These are phyloP conservation scores for Angomonas ambiguus DNA, from an alignment of 208 protist genomes.

Conservation along the genomic window DNA sequence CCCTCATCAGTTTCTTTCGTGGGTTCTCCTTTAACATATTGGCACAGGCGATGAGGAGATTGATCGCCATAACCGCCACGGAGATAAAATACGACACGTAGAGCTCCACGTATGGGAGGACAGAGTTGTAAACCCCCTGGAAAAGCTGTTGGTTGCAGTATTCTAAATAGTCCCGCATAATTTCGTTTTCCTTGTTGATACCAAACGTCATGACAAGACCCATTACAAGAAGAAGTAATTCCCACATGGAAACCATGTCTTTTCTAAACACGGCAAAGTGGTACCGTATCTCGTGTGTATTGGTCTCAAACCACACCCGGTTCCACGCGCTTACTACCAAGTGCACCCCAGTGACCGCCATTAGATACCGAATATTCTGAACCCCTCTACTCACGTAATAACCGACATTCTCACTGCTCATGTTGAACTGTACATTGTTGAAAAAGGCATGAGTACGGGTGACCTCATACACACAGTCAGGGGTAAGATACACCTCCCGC, in stretches of 20 bases:
- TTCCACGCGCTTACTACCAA: conserved; percentile 50
- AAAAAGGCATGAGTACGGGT: conserved; percentile 43
- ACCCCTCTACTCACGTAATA: conserved; percentile 68
- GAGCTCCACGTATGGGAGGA: conserved; percentile 58
- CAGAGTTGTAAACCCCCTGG: conserved; percentile 30
- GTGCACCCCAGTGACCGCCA: conserved; percentile 43
- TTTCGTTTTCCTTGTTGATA: conserved; percentile 39
- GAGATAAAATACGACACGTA: conserved; percentile 63
- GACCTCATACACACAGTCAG: conserved; percentile 34
- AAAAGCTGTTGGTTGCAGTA: conserved; percentile 18
- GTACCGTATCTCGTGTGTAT: conserved; percentile 71
- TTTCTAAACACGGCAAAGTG: conserved; percentile 84
- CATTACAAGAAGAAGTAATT: conserved; percentile 58
- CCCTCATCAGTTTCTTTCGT: conserved; percentile 35
- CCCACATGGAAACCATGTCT: conserved; percentile 73
- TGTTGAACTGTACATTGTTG: conserved; percentile 32
- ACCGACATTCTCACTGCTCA: conserved; percentile 48
- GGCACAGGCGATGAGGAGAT: conserved; percentile 39
- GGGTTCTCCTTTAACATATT: conserved; percentile 61
- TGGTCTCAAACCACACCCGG: conserved; percentile 57
- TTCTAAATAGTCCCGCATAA: conserved; percentile 57
- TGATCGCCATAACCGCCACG: conserved; percentile 32
- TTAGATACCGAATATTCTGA: conserved; percentile 65
- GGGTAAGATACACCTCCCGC: conserved; percentile 20
- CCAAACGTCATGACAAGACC: conserved; percentile 40